A percentile compares a stretch with the other conserved stretches of the same genome.
These are phyloP conservation scores for Pyrus communis DNA, from an alignment of 306 rosid genomes.

Conservation along the genomic window DNA sequence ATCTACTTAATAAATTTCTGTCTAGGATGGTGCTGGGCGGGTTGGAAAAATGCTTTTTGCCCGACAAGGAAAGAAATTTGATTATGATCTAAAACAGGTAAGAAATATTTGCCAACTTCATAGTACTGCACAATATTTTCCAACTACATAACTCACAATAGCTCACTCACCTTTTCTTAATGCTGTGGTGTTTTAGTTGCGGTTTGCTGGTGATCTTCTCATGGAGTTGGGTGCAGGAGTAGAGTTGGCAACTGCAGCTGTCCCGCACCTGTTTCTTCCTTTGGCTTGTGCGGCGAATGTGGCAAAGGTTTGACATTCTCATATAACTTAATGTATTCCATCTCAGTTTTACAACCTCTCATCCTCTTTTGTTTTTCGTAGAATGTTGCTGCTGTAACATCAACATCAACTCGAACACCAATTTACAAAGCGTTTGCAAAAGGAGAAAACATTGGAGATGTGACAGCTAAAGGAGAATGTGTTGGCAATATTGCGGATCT, in stretches of 20 bases:
- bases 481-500: constrained; percentile 94
- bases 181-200: constrained; percentile 44
- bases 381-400: constrained; percentile 97
- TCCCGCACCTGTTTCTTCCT: constrained; percentile 94
- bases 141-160: background rate
- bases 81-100: constrained; percentile 93
- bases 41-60: constrained; percentile 97
- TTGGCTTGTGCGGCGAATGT: constrained; percentile 99
- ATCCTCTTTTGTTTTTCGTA: constrained; percentile 25
- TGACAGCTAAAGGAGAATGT: constrained; percentile 98
- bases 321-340: background rate
- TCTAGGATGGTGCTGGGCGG: constrained; percentile 98
- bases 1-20: constrained; percentile 2
- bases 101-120: background rate
- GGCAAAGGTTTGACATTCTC: constrained; percentile 51
- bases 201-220: constrained; percentile 91
- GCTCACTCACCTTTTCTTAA: constrained; percentile 11
- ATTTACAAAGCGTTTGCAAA: constrained; percentile 97
- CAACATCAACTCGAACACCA: constrained; percentile 97
- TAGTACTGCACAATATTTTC: background rate
- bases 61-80: constrained; percentile 95
- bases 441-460: constrained; percentile 99
- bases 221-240: constrained; percentile 98
- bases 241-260: constrained; percentile 83
- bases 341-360: constrained; percentile 15